Evolutionary conservation across 352 stramenopile species (phyloP).

Genomic region (Phytopythium kandeliae): DNA sequence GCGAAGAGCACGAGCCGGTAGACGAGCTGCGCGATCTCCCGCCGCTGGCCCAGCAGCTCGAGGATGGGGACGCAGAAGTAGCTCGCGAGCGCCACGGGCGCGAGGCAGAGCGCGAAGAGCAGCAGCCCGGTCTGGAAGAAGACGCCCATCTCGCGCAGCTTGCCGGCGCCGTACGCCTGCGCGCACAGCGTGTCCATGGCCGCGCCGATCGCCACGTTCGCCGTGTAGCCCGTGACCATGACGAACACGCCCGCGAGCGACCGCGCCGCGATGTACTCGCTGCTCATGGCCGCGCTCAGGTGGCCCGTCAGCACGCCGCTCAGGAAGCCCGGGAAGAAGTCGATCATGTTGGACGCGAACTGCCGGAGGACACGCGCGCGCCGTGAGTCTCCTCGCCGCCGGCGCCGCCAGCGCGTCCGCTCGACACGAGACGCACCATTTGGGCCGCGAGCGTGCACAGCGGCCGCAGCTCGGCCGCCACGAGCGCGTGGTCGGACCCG

Average conservation of each 20-base stretch:
- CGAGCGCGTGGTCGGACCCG: slow-evolving; percentile 4
- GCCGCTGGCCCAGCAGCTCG: slow-evolving; percentile 59
- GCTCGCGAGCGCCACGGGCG: slow-evolving; percentile 52
- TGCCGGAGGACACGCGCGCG: neutral
- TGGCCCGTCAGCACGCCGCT: slow-evolving; percentile 67
- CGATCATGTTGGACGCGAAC: slow-evolving; percentile 62
- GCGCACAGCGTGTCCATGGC: slow-evolving; percentile 89
- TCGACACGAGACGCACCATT: slow-evolving; percentile 2
- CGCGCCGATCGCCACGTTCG: slow-evolving; percentile 77
- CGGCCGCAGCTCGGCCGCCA: slow-evolving; percentile 2
- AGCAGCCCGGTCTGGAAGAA: slow-evolving; percentile 84
- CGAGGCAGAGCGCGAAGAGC: slow-evolving; percentile 58
- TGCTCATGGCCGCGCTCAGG: slow-evolving; percentile 48
- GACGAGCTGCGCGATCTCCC: slow-evolving; percentile 59
- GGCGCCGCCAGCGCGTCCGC: no score
- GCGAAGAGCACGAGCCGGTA: slow-evolving; percentile 61
- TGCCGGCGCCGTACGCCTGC: slow-evolving; percentile 79
- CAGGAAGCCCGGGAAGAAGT: slow-evolving; percentile 63
- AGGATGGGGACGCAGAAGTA: slow-evolving; percentile 78
- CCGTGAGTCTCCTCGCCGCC: no score
- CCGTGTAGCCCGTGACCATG: slow-evolving; percentile 78
- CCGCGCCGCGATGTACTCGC: slow-evolving; percentile 73
- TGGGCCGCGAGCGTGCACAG: slow-evolving; percentile 2
- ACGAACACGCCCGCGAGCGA: slow-evolving; percentile 74
- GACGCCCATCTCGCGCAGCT: slow-evolving; percentile 78